Evolutionary conservation across 2,329 filamentous ascomycete genomes (phyloP), one percentile per base, ranked within the genome.

Genomic region (Setomelanomma holmii): DNA sequence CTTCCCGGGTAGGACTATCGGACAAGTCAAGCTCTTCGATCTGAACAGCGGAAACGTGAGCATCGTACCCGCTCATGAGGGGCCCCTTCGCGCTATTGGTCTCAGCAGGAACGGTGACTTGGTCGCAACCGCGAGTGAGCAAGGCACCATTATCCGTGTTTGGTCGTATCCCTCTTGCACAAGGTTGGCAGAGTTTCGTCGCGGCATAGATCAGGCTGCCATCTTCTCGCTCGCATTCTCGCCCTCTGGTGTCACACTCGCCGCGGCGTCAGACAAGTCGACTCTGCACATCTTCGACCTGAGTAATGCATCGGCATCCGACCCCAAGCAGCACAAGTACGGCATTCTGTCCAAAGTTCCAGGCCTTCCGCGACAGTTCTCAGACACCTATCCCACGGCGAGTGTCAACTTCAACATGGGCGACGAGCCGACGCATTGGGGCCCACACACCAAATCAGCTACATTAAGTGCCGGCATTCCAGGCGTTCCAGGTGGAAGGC

Each of bases 251-350:
- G 85, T 83, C 38, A 84, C 92, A 69, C 82, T 98, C 10, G 95
- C 95, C 21, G 93, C 92, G 56, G 98, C 93, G 1, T 97, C 93
- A 1, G 95, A 99, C 80, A 99, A 98, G 76, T 93, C 91, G 5
- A 99, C 93, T 0, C 81, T 99, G 10, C 95, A 99, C 75, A 84
- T 99, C 33, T 99, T 97, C 70, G 92, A 98, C 68, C 82, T 97
- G 10, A 48, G 51, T 2, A 45, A 40, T 5, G 30, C 56, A 4
- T 40, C 55, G 7, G 30, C 45, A 33, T 24, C 21, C 1, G 64
- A 71, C 38, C 53, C 61, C 11, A 60, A 67, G 40, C 60, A 60
- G 22, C 67, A 73, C 66, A 93, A 93, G 79, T 96, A 91, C 89
- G 92, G 91, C 1, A 84, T 96, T 40, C 78, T 97, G 4, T 87